These are phyloP conservation scores for Hanseniaspora mollemarum DNA, from an alignment of 805 yeast species.

Conservation along the genomic window DNA sequence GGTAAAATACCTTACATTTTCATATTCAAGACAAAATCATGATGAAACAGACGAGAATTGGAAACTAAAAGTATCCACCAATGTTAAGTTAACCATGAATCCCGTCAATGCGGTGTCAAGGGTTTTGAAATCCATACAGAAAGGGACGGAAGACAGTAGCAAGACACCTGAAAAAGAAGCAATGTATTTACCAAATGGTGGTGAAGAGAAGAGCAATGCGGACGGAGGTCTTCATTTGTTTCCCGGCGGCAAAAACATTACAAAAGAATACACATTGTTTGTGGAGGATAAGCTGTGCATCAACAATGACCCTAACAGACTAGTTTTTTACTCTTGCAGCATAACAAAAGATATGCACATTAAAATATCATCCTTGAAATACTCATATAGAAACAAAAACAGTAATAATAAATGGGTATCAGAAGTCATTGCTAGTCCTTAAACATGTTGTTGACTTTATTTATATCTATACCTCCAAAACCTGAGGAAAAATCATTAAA, in stretches of 20 bases:
- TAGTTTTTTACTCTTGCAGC: neutral
- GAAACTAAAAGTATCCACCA: neutral
- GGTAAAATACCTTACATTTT: constrained; percentile 4
- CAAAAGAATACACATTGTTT: neutral
- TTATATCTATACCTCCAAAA: neutral
- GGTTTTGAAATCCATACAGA: neutral
- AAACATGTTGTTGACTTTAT: neutral
- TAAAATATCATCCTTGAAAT: neutral
- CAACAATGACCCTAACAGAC: neutral
- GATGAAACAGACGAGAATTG: neutral
- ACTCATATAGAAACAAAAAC: neutral
- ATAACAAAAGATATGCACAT: neutral
- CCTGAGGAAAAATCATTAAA: neutral
- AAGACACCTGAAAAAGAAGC: neutral
- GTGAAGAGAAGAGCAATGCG: neutral
- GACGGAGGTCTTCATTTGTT: constrained; percentile 7
- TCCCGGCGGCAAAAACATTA: neutral
- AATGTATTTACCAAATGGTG: neutral
- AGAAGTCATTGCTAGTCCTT: neutral
- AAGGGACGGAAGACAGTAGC: neutral
- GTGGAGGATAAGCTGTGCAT: neutral
- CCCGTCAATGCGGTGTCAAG: neutral
- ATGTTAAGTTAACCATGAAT: constrained; percentile 5
- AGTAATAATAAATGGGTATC: neutral
- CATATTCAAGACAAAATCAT: constrained; percentile 1